Percentiles rank a stretch among this genome's conserved stretches.
These are phyloP conservation scores for Penicillium argentinense DNA, from an alignment of 495 filamentous ascomycete species.

Conservation along the genomic window DNA sequence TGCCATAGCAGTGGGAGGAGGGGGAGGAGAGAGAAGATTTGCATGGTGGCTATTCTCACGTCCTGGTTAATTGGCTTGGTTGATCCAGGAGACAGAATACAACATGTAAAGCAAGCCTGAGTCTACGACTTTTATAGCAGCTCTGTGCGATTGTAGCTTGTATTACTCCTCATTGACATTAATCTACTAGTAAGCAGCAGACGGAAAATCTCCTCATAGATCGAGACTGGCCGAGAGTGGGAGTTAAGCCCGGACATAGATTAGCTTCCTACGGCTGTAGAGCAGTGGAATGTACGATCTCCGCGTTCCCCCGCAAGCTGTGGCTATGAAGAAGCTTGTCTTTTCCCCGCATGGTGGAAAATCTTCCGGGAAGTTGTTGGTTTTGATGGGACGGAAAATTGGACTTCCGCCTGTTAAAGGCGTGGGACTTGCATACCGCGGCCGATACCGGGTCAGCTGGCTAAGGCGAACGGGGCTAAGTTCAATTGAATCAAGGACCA, in stretches of 20 bases:
- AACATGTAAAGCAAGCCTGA: no score
- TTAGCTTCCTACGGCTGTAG: no score
- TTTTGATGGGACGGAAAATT: conserved; percentile 21
- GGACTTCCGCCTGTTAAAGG: conserved; percentile 22
- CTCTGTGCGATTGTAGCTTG: no score
- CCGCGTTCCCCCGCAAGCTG: conserved; percentile 12
- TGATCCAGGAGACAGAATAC: no score
- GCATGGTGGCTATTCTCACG: neutral
- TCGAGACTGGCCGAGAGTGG: conserved; percentile 4
- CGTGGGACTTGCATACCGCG: no score
- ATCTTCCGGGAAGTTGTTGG: conserved; percentile 13
- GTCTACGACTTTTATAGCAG: conserved; percentile 1
- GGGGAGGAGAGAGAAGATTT: conserved; percentile 1
- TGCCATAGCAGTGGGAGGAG: conserved; percentile 13
- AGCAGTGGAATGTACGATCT: conserved; percentile 3
- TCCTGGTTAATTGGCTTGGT: no score
- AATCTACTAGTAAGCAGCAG: no score
- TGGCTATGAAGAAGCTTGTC: conserved; percentile 18
- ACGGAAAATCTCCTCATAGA: neutral
- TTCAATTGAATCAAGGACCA: neutral
- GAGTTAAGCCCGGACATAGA: neutral
- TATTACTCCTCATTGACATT: no score
- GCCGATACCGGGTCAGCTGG: neutral
- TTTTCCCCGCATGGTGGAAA: conserved; percentile 18
- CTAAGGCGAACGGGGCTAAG: neutral